A percentile compares a stretch with the other conserved stretches of the same genome.
These are phyloP conservation scores for Fistulifera solaris DNA, from an alignment of 108 stramenopile species.

Conservation along the genomic window DNA sequence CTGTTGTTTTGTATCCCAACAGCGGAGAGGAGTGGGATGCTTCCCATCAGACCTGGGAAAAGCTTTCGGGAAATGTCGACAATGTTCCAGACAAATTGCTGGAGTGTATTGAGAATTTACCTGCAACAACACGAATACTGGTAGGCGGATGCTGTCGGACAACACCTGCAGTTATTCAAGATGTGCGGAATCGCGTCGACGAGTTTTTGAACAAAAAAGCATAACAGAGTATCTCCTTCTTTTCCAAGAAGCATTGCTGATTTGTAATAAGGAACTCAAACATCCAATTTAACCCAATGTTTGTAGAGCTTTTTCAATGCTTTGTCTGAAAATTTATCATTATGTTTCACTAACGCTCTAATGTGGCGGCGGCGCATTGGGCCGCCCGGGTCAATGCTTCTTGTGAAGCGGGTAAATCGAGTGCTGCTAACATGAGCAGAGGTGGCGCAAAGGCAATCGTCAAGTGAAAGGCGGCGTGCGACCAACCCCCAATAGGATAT, in stretches of 20 bases:
- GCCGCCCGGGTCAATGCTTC: background rate
- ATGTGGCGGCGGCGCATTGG: no score
- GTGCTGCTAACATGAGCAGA: constrained; percentile 21
- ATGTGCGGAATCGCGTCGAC: constrained; percentile 27
- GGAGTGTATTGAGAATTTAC: constrained; percentile 16
- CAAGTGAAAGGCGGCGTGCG: constrained; percentile 61
- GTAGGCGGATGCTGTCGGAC: constrained; percentile 60
- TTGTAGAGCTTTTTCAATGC: no score
- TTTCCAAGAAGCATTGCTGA: no score
- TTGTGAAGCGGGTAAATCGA: constrained; percentile 27
- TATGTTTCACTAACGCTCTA: no score
- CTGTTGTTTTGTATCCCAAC: constrained; percentile 48
- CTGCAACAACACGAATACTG: constrained; percentile 13
- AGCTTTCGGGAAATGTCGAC: constrained; percentile 27
- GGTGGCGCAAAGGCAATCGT: constrained; percentile 40
- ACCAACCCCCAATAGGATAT: constrained; percentile 79
- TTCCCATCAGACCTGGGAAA: constrained; percentile 24
- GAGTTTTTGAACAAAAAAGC: constrained; percentile 5
- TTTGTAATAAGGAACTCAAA: no score
- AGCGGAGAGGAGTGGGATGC: constrained; percentile 59
- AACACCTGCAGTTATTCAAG: constrained; percentile 31
- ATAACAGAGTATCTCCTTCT: no score
- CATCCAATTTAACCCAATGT: no score
- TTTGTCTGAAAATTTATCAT: no score
- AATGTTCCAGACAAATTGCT: constrained; percentile 20